Base-by-base conservation (phyloP, 2,329 filamentous ascomycete genomes). In the Curvularia eragrostidis region DNA sequence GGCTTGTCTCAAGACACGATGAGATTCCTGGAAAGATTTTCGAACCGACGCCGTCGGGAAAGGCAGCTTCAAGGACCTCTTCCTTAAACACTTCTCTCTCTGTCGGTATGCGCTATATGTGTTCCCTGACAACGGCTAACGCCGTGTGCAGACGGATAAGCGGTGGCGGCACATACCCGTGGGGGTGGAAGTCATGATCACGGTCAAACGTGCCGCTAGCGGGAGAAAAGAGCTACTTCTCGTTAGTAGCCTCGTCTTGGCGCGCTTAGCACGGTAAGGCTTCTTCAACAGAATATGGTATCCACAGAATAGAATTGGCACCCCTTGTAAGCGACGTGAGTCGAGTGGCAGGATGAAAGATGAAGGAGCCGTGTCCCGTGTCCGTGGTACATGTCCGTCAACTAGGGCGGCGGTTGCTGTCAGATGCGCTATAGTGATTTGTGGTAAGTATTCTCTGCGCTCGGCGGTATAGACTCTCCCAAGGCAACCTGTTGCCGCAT, bases 181-280 rank as follows among this genome's bases (percentile, higher is more conserved):
- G 34, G 53, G 34, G 30, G 18, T 38, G 50, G n/a, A 36, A 36
- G 34, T 36, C 34, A 36, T 36, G 12, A 36, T 7, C 24, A 26
- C 7, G 7, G 7, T 7, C 7, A 36, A n/a, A 8, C 13, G 1
- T 36, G 34, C 12, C 32, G 5, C 39, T 19, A 24, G 9, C 39
- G 21, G 39, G 12, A 24, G 12, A 42, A 19, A 23, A 42, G 21
- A 39, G 43, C 54, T 48, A 9, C 24, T 52, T 41, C 23, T 28
- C 44, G 50, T 57, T 54, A 48, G 55, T 6, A 26, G 15, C 13
- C 26, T 44, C 38, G 44, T 26, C 21, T 42, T 36, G 42, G 42
- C 42, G 38, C n/a, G 23, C 42, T 53, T 53, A 30, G 54, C 49
- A 53, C 43, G 34, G 34, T 18, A 36, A 36, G n/a, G 34, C 34